These are phyloP conservation scores for Dichomitus squalens DNA, from an alignment of 1,284 basidiomycete species.

Conservation along the genomic window DNA sequence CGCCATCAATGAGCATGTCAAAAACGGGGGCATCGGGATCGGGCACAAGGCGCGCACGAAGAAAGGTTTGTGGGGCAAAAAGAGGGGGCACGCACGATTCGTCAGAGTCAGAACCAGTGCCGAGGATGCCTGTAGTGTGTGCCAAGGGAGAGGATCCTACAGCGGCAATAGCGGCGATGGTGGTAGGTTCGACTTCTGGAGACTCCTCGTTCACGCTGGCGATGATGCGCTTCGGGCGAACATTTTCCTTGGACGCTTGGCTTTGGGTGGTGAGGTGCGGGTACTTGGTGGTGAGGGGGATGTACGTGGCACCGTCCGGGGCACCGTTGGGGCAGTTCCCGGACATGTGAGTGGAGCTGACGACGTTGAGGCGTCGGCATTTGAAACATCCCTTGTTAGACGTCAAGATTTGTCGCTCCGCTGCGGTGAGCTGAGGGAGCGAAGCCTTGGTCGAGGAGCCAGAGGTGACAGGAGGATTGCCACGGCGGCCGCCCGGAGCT, in stretches of 20 bases:
- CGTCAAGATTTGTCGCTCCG: not conserved
- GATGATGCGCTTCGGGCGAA: not conserved
- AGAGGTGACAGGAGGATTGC: too few species aligned
- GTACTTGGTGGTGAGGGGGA: not conserved
- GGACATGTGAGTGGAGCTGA: not conserved
- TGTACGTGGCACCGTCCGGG: not conserved
- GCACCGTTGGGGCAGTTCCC: not conserved
- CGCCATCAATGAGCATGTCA: not conserved
- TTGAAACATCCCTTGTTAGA: slow-evolving; percentile 8
- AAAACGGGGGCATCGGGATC: not conserved
- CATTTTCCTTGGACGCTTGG: not conserved
- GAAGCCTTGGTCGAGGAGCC: too few species aligned
- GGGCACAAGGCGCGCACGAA: not conserved
- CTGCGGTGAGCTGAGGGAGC: not conserved
- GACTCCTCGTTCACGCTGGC: not conserved
- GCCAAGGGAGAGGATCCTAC: not conserved
- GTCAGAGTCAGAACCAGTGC: not conserved
- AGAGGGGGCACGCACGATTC: not conserved
- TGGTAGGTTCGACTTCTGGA: not conserved
- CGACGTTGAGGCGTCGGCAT: slow-evolving; percentile 1
- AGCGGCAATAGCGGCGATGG: not conserved
- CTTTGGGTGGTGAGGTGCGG: too few species aligned
- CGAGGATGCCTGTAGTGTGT: not conserved
- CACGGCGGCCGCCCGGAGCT: too few species aligned
- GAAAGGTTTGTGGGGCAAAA: not conserved